phyloP scores from a whole-genome alignment of 2,329 filamentous ascomycete species.

The Plenodomus tracheiphilus region DNA sequence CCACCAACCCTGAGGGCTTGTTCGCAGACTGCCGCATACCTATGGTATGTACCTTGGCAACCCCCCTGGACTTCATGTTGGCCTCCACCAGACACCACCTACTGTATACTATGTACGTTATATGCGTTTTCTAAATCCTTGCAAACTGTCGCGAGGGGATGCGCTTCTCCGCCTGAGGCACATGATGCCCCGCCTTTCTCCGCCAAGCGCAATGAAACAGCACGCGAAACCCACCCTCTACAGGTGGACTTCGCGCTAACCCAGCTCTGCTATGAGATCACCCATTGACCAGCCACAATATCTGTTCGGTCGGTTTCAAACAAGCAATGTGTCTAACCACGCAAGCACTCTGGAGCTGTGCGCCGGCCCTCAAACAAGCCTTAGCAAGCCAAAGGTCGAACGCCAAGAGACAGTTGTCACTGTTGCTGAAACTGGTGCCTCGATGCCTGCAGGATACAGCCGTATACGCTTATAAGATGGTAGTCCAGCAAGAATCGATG shows the following conservation, averaged over 20 bases:
- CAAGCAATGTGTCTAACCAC: conserved; percentile 11
- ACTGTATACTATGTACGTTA: too few species aligned
- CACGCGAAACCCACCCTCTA: conserved; percentile 16
- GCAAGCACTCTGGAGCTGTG: conserved; percentile 9
- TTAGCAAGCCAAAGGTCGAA: conserved; percentile 18
- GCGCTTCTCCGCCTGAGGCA: conserved; percentile 12
- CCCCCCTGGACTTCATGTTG: too few species aligned
- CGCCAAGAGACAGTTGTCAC: conserved; percentile 26
- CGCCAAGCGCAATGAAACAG: conserved; percentile 24
- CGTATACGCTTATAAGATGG: conserved; percentile 9
- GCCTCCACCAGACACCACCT: too few species aligned
- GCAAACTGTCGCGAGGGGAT: neutral
- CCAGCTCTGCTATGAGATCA: conserved; percentile 12
- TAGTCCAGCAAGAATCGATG: conserved; percentile 8
- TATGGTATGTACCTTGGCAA: too few species aligned
- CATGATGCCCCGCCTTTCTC: conserved; percentile 6
- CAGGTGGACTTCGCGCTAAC: conserved; percentile 9
- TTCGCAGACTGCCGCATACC: too few species aligned
- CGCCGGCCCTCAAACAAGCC: conserved; percentile 15
- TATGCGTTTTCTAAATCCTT: too few species aligned
- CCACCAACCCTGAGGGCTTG: too few species aligned
- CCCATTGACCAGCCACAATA: conserved; percentile 6
- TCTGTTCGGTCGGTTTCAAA: conserved; percentile 14
- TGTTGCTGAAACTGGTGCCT: conserved; percentile 19
- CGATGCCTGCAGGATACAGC: neutral